These are phyloP conservation scores for Syzygium aromaticum DNA, from an alignment of 345 rosid genomes.

Conservation along the genomic window DNA sequence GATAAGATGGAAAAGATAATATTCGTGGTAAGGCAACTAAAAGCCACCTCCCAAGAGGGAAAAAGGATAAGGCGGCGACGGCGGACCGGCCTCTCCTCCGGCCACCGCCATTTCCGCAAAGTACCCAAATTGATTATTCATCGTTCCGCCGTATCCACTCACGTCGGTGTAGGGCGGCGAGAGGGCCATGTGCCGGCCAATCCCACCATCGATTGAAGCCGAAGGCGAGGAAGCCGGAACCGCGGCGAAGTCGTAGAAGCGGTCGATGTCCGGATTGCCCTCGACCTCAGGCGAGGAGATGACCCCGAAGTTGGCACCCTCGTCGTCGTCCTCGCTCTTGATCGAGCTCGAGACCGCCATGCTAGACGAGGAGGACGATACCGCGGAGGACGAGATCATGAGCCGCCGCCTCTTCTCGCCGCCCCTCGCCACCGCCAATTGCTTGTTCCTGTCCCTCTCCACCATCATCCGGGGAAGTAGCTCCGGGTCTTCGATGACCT, in stretches of 20 bases:
- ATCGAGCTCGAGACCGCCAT: conserved; percentile 32
- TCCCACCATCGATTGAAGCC: not conserved
- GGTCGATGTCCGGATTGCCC: conserved; percentile 10
- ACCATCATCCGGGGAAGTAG: conserved; percentile 60
- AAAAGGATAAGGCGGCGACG: conserved; percentile 72
- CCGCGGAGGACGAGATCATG: conserved; percentile 2
- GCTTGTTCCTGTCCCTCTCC: conserved; percentile 29
- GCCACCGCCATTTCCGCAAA: conserved; percentile 33
- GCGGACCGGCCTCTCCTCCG: conserved; percentile 27
- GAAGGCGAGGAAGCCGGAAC: not conserved
- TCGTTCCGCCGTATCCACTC: conserved; percentile 1
- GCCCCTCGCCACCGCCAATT: conserved; percentile 2
- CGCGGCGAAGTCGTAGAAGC: conserved; percentile 1
- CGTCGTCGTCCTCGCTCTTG: conserved; percentile 51
- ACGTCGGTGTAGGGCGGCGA: not conserved
- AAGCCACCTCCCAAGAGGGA: conserved; percentile 67
- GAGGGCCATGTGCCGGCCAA: not conserved
- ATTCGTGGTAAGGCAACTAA: conserved; percentile 20
- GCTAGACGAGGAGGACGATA: conserved; percentile 24
- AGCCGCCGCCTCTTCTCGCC: conserved; percentile 49
- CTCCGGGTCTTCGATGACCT: conserved; percentile 78
- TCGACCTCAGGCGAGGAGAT: conserved; percentile 33
- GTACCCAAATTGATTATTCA: conserved; percentile 17
- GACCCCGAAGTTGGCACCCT: conserved; percentile 19
- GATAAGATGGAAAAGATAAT: not conserved